Percentiles rank a stretch among this genome's conserved stretches.
These are phyloP conservation scores for Penicillium mononematosum DNA, from an alignment of 495 filamentous ascomycete species.

Conservation along the genomic window DNA sequence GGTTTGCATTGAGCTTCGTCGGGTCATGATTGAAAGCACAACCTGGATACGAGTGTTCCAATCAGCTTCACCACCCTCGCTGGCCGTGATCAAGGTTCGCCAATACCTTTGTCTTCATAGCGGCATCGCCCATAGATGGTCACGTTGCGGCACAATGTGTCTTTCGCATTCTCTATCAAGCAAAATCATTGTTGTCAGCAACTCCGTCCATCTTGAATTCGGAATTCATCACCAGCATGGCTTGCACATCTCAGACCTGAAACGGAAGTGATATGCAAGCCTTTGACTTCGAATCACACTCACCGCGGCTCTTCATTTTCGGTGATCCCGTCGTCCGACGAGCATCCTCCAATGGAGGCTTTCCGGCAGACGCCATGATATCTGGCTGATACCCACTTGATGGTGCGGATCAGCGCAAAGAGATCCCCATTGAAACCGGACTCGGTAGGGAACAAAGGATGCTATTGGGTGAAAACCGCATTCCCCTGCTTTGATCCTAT, in stretches of 20 bases:
- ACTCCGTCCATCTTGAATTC: constrained; percentile 1
- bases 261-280: not conserved
- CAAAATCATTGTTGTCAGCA: constrained; percentile 11
- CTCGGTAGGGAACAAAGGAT: constrained; percentile 30
- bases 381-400: constrained; percentile 34
- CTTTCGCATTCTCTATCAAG: constrained; percentile 65
- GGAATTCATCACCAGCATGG: constrained; percentile 1
- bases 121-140: constrained; percentile 92
- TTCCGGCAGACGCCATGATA: constrained; percentile 45
- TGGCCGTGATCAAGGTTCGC: not conserved
- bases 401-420: constrained; percentile 38
- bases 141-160: constrained; percentile 89
- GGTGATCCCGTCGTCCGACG: constrained; percentile 55
- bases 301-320: constrained; percentile 63
- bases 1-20: constrained; percentile 53
- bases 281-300: constrained; percentile 19
- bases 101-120: constrained; percentile 79
- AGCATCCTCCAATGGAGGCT: constrained; percentile 45
- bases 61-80: constrained; percentile 25
- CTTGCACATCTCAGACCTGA: not conserved
- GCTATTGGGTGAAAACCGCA: constrained; percentile 41
- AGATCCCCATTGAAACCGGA: constrained; percentile 45
- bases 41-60: constrained; percentile 44
- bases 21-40: constrained; percentile 91
- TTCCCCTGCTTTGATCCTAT: constrained; percentile 37